Evolutionary conservation across 208 protist species (phyloP).

Genomic region (Borovskyia barvae): DNA sequence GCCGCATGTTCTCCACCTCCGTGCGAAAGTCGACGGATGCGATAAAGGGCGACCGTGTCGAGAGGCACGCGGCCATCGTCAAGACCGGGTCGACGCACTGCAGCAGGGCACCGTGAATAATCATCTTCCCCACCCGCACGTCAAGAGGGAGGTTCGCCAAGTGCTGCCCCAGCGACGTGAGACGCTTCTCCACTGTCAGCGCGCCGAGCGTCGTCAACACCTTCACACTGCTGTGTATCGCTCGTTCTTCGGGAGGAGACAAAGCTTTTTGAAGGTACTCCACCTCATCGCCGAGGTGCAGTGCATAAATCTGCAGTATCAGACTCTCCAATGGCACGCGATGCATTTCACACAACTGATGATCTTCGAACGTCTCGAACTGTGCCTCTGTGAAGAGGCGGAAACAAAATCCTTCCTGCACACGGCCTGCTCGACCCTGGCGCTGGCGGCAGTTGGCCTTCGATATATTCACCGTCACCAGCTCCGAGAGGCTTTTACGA

Average conservation of each 20-base stretch:
- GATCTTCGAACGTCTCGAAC: conserved; percentile 79
- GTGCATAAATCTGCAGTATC: conserved; percentile 92
- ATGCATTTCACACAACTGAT: conserved; percentile 95
- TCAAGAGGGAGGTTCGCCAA: conserved; percentile 92
- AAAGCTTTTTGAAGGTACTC: conserved; percentile 89
- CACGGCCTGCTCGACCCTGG: conserved; percentile 95
- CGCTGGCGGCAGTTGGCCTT: conserved; percentile 95
- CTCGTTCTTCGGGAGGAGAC: conserved; percentile 75
- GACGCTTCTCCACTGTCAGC: conserved; percentile 70
- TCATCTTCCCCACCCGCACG: conserved; percentile 93
- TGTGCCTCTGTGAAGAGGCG: conserved; percentile 91
- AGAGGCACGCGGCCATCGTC: conserved; percentile 94
- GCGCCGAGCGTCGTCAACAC: conserved; percentile 85
- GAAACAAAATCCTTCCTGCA: conserved; percentile 94
- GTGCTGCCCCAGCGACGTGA: conserved; percentile 92
- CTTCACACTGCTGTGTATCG: conserved; percentile 83
- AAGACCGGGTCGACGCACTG: conserved; percentile 95
- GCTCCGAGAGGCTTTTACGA: conserved; percentile 68
- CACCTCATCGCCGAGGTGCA: conserved; percentile 86
- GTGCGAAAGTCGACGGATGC: conserved; percentile 86
- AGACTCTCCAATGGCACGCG: conserved; percentile 95
- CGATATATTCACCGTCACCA: conserved; percentile 92
- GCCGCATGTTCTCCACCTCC: conserved; percentile 81
- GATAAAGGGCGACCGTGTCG: conserved; percentile 89
- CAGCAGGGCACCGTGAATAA: conserved; percentile 94